Base-by-base conservation (phyloP, 2,329 filamentous ascomycete genomes). In the Chrysosphaeria jannelii region DNA sequence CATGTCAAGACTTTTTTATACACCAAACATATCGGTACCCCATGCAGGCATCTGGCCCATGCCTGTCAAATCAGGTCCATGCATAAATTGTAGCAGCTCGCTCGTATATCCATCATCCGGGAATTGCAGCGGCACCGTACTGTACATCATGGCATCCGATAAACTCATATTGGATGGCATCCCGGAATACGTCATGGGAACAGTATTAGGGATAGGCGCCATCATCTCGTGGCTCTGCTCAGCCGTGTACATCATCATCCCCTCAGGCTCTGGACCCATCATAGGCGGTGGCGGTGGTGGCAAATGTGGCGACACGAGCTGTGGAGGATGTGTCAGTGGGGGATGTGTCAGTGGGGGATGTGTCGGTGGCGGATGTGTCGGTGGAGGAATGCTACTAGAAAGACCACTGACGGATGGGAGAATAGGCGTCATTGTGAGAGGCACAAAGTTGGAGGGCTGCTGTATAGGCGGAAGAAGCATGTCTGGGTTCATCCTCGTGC, bases 41-140 rank as follows among this genome's bases (percentile, higher is more conserved):
- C 35, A 35, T 1, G 34, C 30, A 31, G 36, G n/a, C n/a, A n/a
- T n/a, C n/a, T n/a, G n/a, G n/a, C n/a, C 36, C 6, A 14, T 23
- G 5, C 23, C 15, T 9, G 20, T 18, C 5, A 36, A 31, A 4
- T 30, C 34, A 2, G 40, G 35, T 2, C 48, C 49, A 19, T 48
- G 39, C 13, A 51, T 41, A 25, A 47, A 47, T 22, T 41, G 43
- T 28, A 47, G 46, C 24, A 55, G 32, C 33, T 53, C 51, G 6
- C 35, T 39, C 29, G 51, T 46, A 28, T 47, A 55, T 2, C 50
- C 50, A 26, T 54, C 51, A 20, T 43, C 43, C 10, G 23, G 27
- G 7, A 28, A 6, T 10, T 28, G 18, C 4, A 25, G 8, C 13
- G 24, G 20, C n/a, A 18, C 13, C 8, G 23, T 13, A 4, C 24